phyloP scores from a whole-genome alignment of 192 early-diverging fungal species.

The Thamnidium elegans region DNA sequence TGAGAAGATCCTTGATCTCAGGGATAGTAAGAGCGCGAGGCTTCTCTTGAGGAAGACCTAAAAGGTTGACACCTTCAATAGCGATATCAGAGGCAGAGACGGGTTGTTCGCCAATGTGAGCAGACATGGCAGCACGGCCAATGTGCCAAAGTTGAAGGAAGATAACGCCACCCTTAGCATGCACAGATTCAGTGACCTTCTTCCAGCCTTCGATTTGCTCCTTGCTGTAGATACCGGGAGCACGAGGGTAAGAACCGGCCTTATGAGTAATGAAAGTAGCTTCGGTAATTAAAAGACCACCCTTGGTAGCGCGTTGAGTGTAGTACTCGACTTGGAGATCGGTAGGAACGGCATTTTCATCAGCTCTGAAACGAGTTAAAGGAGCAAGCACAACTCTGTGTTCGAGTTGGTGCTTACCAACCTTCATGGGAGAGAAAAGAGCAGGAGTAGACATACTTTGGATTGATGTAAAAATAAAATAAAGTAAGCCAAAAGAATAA shows the following conservation, averaged over 20 bases:
- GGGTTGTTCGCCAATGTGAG: background rate
- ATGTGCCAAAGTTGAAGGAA: slow-evolving; percentile 54
- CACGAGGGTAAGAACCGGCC: slow-evolving; percentile 16
- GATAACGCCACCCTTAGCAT: slow-evolving; percentile 51
- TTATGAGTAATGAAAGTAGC: slow-evolving; percentile 14
- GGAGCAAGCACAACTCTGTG: slow-evolving; percentile 27
- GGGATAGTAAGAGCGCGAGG: slow-evolving; percentile 15
- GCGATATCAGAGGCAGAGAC: slow-evolving; percentile 27
- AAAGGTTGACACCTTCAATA: background rate
- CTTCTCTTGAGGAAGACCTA: slow-evolving; percentile 2
- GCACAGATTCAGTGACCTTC: slow-evolving; percentile 50
- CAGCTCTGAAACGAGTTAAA: slow-evolving; percentile 15
- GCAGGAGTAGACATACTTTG: background rate
- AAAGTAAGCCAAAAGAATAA: too few species aligned
- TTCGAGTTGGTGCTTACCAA: slow-evolving; percentile 4
- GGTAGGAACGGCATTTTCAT: slow-evolving; percentile 4
- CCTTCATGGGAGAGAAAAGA: slow-evolving; percentile 20
- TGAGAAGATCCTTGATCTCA: slow-evolving; percentile 6
- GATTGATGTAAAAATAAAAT: too few species aligned
- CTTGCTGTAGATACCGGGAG: slow-evolving; percentile 36
- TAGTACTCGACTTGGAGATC: slow-evolving; percentile 16
- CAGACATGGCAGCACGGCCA: slow-evolving; percentile 8
- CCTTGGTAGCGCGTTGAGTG: slow-evolving; percentile 14
- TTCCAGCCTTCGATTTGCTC: slow-evolving; percentile 51
- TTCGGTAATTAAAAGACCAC: slow-evolving; percentile 28